phyloP scores from a whole-genome alignment of 805 yeast genomes.

The Spathaspora girioi region DNA sequence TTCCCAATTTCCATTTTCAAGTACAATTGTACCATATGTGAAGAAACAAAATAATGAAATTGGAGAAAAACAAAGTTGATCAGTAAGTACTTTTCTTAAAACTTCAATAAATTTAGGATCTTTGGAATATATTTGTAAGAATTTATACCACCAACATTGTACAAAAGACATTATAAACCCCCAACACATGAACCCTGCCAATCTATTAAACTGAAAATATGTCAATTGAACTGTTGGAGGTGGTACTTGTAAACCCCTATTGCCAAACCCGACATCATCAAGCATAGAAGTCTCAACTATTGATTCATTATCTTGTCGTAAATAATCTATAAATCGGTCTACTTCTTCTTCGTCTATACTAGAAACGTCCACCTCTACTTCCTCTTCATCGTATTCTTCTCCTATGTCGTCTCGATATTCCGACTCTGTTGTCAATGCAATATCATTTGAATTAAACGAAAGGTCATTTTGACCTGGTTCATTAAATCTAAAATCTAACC shows the following conservation, averaged over 20 bases:
- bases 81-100: conserved; percentile 81
- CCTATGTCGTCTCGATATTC: conserved; percentile 3
- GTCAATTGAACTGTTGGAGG: conserved; percentile 23
- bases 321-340: conserved; percentile 28
- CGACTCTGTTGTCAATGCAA: background rate
- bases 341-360: conserved; percentile 17
- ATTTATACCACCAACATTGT: conserved; percentile 86
- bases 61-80: conserved; percentile 89
- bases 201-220: conserved; percentile 62
- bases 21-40: conserved; percentile 75
- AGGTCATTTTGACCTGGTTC: conserved; percentile 11
- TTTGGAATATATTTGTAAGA: conserved; percentile 75
- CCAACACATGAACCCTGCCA: conserved; percentile 81
- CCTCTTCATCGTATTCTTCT: too few relatives aligned
- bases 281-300: background rate
- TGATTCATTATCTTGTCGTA: conserved; percentile 25
- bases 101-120: conserved; percentile 85
- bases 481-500: conserved; percentile 16
- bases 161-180: conserved; percentile 79
- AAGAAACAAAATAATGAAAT: conserved; percentile 76
- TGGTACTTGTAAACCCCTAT: background rate
- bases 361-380: conserved; percentile 2
- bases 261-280: background rate
- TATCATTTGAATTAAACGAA: conserved; percentile 19
- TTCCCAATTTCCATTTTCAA: conserved; percentile 68